Evolutionary conservation across 768 basidiomycete genomes (phyloP), one percentile per base, ranked within the genome.

Genomic region (Saitozyma podzolica): DNA sequence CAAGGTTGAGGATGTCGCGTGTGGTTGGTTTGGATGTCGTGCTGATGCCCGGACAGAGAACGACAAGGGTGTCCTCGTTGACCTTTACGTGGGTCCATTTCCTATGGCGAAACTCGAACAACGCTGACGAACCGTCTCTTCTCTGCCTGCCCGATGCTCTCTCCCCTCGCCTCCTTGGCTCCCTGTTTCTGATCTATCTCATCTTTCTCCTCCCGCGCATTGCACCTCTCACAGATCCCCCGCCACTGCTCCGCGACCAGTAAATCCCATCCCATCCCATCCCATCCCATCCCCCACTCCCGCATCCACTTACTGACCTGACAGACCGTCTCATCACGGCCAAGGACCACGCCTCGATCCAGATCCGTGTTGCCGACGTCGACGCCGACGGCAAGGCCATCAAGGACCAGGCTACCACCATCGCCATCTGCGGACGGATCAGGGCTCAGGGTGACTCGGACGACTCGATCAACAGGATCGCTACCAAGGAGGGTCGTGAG

Each of bases 161-260:
- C 5, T 29, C 29, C 29, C 29, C 2, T 29, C 29, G 5, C 5
- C 29, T 29, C 5, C 29, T 29, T 5, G 29, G 2, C 29, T 29
- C 29, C 29, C 5, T 5, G 2, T 29, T 5, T 29, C 29, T 29
- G 29, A 29, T 29, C 29, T 29, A 2, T 29, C 5, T 5, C 29
- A 29, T 29, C 29, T 5, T 29, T 29, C 29, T 29, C 29, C 29
- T 29, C 29, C 29, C 5, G 5, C 29, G 29, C 29, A 29, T 5
- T 5, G 29, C 29, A 29, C 29, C 29, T 29, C 29, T 29, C 29
- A 29, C 41, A 61, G 59, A 75, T 98, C 79, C 96, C 96, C 82
- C 91, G 96, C 86, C 98, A 98, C 83, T 98, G 96, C 82, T 87
- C 92, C 80, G 93, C 94, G 58, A 95, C 93, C 74, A 94, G 93